Evolutionary conservation across 2,329 filamentous ascomycete genomes (phyloP).

Genomic region (Nannizzia gypsea): DNA sequence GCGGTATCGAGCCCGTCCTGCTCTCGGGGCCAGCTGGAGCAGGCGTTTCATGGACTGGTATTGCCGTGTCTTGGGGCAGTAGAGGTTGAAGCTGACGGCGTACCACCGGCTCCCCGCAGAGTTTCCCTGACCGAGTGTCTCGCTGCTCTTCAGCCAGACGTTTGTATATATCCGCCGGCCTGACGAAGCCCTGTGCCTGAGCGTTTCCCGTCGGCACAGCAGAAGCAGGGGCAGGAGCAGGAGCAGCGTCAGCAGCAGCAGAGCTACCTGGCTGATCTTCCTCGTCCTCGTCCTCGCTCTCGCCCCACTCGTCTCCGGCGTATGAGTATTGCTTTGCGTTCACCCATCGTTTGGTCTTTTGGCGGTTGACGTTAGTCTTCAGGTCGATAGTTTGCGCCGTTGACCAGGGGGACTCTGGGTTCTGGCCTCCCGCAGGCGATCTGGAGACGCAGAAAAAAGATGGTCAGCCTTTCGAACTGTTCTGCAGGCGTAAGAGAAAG

Average conservation of each 20-base stretch:
- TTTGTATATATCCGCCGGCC: conserved; percentile 67
- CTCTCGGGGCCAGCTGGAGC: background rate
- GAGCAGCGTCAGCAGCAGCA: conserved; percentile 11
- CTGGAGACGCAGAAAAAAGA: background rate
- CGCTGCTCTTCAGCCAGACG: conserved; percentile 55
- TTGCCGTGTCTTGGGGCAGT: background rate
- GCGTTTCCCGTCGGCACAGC: too few species aligned
- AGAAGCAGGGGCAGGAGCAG: too few species aligned
- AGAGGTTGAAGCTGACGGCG: background rate
- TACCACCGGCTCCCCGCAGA: background rate
- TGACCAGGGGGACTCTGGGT: background rate
- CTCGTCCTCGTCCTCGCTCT: conserved; percentile 49
- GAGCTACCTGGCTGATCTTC: background rate
- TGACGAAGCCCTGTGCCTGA: conserved; percentile 45
- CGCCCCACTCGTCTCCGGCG: conserved; percentile 89
- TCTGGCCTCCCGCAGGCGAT: background rate
- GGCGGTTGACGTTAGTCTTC: conserved; percentile 74
- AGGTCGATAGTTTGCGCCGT: conserved; percentile 34
- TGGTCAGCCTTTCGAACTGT: background rate
- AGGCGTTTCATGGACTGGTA: background rate
- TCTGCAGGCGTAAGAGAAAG: background rate
- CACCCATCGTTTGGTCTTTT: conserved; percentile 90
- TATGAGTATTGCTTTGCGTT: conserved; percentile 79
- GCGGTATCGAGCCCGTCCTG: background rate
- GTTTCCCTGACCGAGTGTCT: conserved; percentile 28